A percentile compares a stretch with the other conserved stretches of the same genome.
Evolutionary conservation across 78 protist genomes (phyloP).

Genomic region (Creolimax fragrantissima): DNA sequence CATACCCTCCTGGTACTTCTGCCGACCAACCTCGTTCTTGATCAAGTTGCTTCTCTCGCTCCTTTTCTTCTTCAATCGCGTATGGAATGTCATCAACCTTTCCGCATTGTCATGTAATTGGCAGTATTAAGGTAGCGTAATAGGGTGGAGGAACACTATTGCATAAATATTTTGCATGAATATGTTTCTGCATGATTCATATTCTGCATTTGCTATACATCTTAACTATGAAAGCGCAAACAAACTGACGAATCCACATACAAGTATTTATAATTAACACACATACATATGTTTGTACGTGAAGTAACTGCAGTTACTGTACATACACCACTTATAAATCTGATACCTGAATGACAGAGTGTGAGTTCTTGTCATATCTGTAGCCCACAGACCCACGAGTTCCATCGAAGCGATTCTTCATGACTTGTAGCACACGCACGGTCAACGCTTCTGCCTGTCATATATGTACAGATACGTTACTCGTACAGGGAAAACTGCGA

Average conservation of each 20-base stretch:
- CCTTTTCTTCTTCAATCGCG: not conserved
- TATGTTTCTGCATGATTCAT: no score
- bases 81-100: not conserved
- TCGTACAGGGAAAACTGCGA: no score
- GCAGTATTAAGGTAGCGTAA: not conserved
- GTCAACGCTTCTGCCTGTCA: not conserved
- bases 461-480: no score
- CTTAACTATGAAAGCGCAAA: no score
- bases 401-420: slow-evolving; percentile 72
- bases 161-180: not conserved
- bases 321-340: not conserved
- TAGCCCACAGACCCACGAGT: slow-evolving; percentile 52
- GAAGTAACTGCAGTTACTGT: not conserved
- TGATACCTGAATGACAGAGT: not conserved
- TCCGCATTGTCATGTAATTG: not conserved
- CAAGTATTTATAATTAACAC: not conserved
- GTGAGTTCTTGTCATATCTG: slow-evolving; percentile 40
- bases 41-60: not conserved
- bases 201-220: not conserved
- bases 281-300: not conserved
- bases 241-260: not conserved
- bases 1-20: no score
- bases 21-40: not conserved
- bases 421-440: slow-evolving; percentile 37
- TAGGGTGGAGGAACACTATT: not conserved